phyloP scores from a whole-genome alignment of 163 green algal genomes.

The Scenedesmus sp. region DNA sequence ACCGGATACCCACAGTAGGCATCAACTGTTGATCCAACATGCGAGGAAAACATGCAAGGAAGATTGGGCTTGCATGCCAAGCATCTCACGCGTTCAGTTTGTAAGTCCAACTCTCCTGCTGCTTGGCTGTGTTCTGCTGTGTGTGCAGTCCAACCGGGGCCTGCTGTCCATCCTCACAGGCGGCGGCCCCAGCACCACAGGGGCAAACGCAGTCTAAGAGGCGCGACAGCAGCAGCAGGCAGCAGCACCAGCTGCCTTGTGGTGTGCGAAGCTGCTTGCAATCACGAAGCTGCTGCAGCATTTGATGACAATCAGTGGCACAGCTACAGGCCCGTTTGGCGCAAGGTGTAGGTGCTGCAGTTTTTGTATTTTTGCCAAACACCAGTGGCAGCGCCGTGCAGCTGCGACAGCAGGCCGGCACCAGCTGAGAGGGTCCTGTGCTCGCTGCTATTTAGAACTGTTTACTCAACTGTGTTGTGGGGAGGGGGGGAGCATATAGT shows the following conservation, averaged over 20 bases:
- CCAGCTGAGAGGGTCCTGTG: not conserved
- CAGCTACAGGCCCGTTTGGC: no score
- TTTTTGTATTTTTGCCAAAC: no score
- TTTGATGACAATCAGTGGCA: no score
- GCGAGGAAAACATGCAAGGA: no score
- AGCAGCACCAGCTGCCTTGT: not conserved
- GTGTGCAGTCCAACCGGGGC: slow-evolving; percentile 21
- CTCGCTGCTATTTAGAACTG: not conserved
- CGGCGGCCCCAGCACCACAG: slow-evolving; percentile 18
- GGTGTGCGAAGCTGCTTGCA: no score
- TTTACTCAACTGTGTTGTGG: no score
- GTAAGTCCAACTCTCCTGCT: not conserved
- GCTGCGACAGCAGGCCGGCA: not conserved
- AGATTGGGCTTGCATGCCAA: no score
- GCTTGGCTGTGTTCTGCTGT: not conserved
- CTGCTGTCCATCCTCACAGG: slow-evolving; percentile 54
- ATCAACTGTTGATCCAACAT: no score
- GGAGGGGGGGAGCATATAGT: no score
- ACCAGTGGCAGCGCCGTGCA: not conserved
- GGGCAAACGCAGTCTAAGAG: slow-evolving; percentile 23
- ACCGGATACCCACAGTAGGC: no score
- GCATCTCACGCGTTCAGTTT: no score
- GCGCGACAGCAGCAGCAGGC: not conserved
- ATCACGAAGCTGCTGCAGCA: not conserved
- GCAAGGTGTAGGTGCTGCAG: no score